These are phyloP conservation scores for Aspergillus nanangensis DNA, from an alignment of 495 filamentous ascomycete species.

Conservation along the genomic window DNA sequence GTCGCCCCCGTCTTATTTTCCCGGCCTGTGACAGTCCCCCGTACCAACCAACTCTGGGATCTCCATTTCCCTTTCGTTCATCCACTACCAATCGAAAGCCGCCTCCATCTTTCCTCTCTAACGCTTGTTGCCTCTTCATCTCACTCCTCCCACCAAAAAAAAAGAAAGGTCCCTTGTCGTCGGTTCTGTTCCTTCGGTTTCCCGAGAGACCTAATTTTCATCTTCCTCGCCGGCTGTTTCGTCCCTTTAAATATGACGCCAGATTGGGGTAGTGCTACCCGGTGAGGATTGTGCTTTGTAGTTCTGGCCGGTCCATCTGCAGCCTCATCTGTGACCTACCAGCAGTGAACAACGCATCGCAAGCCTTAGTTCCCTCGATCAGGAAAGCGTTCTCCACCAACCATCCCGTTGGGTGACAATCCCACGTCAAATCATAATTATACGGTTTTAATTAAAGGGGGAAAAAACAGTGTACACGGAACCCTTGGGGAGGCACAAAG, in stretches of 20 bases:
- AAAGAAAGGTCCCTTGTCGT: too few species aligned
- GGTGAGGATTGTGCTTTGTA: slow-evolving; percentile 37
- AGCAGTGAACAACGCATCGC: slow-evolving; percentile 45
- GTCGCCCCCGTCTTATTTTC: too few species aligned
- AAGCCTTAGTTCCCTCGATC: slow-evolving; percentile 25
- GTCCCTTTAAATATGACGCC: slow-evolving; percentile 33
- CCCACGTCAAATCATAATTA: not conserved
- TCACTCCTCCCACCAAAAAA: too few species aligned
- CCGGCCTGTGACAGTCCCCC: too few species aligned
- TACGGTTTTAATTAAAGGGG: slow-evolving; percentile 2
- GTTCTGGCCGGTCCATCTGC: slow-evolving; percentile 34
- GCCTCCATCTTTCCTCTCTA: not conserved
- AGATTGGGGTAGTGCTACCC: slow-evolving; percentile 36
- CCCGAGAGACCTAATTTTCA: not conserved
- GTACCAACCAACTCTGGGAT: too few species aligned
- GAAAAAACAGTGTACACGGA: slow-evolving; percentile 3
- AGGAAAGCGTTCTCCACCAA: slow-evolving; percentile 25
- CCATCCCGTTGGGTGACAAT: slow-evolving; percentile 17
- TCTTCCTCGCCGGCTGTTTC: slow-evolving; percentile 12
- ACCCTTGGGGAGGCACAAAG: not conserved
- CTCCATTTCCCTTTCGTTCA: too few species aligned
- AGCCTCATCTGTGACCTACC: slow-evolving; percentile 37
- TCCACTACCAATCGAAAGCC: too few species aligned
- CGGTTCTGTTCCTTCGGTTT: slow-evolving; percentile 1
- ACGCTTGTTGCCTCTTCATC: too few species aligned